Percentiles rank a stretch among this genome's conserved stretches.
Conservation (phyloP, 306 rosid species). For the Sicyos edulis region DNA sequence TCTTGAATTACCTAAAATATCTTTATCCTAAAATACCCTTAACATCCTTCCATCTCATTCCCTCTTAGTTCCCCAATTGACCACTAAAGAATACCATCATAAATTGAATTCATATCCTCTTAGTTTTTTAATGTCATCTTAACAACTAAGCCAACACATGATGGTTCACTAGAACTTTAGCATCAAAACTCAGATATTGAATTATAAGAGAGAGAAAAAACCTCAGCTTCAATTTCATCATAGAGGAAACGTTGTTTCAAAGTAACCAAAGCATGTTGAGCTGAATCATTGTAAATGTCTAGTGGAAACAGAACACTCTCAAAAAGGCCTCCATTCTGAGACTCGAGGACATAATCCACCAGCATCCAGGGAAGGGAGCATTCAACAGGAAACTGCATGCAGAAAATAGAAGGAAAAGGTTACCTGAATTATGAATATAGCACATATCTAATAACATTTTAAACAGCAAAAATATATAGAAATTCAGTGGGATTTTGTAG, state of each 20-base stretch:
- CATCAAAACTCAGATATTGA: not conserved
- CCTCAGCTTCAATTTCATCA: slow-evolving; percentile 99
- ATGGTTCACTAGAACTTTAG: not conserved
- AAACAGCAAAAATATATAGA: not conserved
- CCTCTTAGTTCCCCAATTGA: too few relatives aligned
- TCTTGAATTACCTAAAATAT: too few relatives aligned
- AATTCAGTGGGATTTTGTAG: too few relatives aligned
- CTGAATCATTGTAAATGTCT: slow-evolving; percentile 91
- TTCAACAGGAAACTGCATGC: slow-evolving; percentile 77
- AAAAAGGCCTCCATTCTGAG: slow-evolving; percentile 75
- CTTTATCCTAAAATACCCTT: too few relatives aligned
- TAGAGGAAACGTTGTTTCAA: slow-evolving; percentile 93
- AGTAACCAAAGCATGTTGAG: slow-evolving; percentile 84
- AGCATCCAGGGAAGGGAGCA: slow-evolving; percentile 99
- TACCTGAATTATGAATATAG: not conserved
- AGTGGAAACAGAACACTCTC: slow-evolving; percentile 92
- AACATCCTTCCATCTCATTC: too few relatives aligned
- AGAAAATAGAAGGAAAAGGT: slow-evolving; percentile 21
- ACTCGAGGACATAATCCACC: slow-evolving; percentile 88
- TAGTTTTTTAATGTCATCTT: too few relatives aligned
- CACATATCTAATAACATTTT: not conserved
- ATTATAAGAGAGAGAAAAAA: slow-evolving; percentile 26
- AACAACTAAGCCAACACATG: too few relatives aligned
- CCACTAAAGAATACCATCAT: too few relatives aligned
- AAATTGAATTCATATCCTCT: too few relatives aligned